phyloP scores from a whole-genome alignment of 2,329 filamentous ascomycete genomes.

The Falciphora oryzae region DNA sequence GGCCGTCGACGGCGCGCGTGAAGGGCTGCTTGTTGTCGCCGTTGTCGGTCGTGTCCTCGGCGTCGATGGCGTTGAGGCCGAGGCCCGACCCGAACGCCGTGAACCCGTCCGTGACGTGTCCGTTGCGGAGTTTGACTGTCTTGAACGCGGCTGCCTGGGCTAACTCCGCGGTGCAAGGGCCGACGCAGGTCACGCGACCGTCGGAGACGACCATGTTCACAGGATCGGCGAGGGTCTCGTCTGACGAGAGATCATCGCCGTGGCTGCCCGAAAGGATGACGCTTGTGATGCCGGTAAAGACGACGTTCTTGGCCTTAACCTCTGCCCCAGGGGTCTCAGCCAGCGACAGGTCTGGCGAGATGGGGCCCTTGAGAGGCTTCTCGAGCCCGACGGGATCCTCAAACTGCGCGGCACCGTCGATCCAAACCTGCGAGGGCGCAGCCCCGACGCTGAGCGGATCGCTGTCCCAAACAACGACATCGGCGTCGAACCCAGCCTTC shows the following conservation, averaged over 20 bases:
- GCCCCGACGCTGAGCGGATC: slow-evolving; percentile 56
- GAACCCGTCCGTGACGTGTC: slow-evolving; percentile 54
- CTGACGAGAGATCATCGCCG: slow-evolving; percentile 14
- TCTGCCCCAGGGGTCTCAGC: slow-evolving; percentile 37
- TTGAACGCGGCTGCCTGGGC: slow-evolving; percentile 28
- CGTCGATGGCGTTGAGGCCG: slow-evolving; percentile 58
- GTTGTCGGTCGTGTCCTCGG: slow-evolving; percentile 49
- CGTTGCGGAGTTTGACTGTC: slow-evolving; percentile 47
- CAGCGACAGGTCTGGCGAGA: slow-evolving; percentile 34
- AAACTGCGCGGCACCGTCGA: slow-evolving; percentile 55
- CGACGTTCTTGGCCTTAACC: slow-evolving; percentile 30
- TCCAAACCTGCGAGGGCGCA: slow-evolving; percentile 56
- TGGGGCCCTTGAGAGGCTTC: slow-evolving; percentile 38
- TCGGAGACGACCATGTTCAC: slow-evolving; percentile 45
- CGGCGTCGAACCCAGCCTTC: slow-evolving; percentile 56
- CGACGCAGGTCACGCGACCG: slow-evolving; percentile 52
- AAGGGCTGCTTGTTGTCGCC: slow-evolving; percentile 42
- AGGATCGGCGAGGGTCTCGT: slow-evolving; percentile 15
- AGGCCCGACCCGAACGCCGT: slow-evolving; percentile 55
- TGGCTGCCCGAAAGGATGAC: slow-evolving; percentile 43
- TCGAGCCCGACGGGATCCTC: slow-evolving; percentile 46
- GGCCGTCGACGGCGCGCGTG: slow-evolving; percentile 52
- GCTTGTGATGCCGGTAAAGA: slow-evolving; percentile 52
- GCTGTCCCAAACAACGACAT: slow-evolving; percentile 57
- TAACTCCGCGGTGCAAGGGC: slow-evolving; percentile 40